A percentile compares a stretch with the other conserved stretches of the same genome.
Evolutionary conservation across 208 protist genomes (phyloP).

Genomic region (Trypanosoma cruzi): DNA sequence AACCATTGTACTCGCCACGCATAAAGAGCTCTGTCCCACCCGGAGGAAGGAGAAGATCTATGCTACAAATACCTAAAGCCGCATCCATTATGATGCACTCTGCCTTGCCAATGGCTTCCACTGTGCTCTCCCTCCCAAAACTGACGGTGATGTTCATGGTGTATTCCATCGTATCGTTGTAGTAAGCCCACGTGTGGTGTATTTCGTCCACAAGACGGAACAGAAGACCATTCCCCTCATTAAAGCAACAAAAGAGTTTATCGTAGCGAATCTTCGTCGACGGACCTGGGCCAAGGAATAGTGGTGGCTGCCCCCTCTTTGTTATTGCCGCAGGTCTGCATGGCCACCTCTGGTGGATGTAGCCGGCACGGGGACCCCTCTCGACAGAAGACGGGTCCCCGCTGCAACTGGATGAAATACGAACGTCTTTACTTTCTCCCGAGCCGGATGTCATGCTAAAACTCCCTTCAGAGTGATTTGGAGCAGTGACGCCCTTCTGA

Average conservation of each 20-base stretch:
- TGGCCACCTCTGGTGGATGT: neutral
- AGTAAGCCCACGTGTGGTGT: conserved; percentile 71
- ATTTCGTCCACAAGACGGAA: conserved; percentile 70
- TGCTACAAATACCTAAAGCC: conserved; percentile 45
- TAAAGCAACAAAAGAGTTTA: conserved; percentile 67
- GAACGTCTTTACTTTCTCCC: neutral
- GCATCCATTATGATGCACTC: conserved; percentile 33
- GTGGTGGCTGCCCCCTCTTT: conserved; percentile 37
- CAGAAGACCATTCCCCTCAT: conserved; percentile 67
- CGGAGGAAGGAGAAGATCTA: conserved; percentile 49
- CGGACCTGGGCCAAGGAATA: conserved; percentile 39
- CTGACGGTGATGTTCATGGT: conserved; percentile 59
- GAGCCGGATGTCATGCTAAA: too few species aligned
- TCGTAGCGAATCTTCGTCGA: conserved; percentile 40
- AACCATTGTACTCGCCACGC: conserved; percentile 78
- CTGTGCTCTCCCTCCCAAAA: conserved; percentile 63
- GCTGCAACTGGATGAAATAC: neutral
- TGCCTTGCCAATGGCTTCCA: conserved; percentile 48
- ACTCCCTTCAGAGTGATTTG: neutral
- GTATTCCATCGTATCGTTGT: conserved; percentile 77
- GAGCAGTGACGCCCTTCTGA: neutral
- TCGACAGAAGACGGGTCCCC: neutral
- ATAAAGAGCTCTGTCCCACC: conserved; percentile 70
- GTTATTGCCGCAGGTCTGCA: neutral
- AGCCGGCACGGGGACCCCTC: neutral